Conservation (phyloP, 2,329 filamentous ascomycete species). For the Fusarium sp. region DNA sequence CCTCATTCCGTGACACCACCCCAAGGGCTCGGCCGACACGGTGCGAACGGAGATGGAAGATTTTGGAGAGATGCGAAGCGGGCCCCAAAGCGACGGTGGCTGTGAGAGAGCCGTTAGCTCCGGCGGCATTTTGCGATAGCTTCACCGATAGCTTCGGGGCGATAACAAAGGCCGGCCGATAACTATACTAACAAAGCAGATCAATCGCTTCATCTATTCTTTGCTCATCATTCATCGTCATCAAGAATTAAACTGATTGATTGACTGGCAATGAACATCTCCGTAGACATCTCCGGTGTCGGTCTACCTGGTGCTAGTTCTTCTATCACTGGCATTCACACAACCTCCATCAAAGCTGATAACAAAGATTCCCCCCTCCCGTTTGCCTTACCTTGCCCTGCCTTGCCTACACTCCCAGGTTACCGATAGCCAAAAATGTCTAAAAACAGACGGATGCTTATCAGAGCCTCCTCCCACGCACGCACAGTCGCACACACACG, state of each 20-base stretch:
- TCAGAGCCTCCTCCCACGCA: slow-evolving; percentile 28
- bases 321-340: slow-evolving; percentile 17
- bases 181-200: neutral
- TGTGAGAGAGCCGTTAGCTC: neutral
- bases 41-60: slow-evolving; percentile 2
- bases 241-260: neutral
- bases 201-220: neutral
- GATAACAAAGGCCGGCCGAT: neutral
- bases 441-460: slow-evolving; percentile 32
- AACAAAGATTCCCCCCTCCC: slow-evolving; percentile 1
- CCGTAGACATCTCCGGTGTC: neutral
- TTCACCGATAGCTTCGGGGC: neutral
- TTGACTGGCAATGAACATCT: neutral
- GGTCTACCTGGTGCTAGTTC: neutral
- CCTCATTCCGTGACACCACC: neutral
- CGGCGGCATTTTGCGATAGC: slow-evolving; percentile 2
- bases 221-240: neutral
- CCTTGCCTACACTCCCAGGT: neutral
- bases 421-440: slow-evolving; percentile 9
- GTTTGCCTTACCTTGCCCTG: neutral
- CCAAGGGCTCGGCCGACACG: slow-evolving; percentile 1
- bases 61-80: neutral
- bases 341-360: slow-evolving; percentile 21
- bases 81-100: neutral
- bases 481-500: neutral